Evolutionary conservation across 495 filamentous ascomycete species (phyloP).

Genomic region (Penicillium antarcticum): DNA sequence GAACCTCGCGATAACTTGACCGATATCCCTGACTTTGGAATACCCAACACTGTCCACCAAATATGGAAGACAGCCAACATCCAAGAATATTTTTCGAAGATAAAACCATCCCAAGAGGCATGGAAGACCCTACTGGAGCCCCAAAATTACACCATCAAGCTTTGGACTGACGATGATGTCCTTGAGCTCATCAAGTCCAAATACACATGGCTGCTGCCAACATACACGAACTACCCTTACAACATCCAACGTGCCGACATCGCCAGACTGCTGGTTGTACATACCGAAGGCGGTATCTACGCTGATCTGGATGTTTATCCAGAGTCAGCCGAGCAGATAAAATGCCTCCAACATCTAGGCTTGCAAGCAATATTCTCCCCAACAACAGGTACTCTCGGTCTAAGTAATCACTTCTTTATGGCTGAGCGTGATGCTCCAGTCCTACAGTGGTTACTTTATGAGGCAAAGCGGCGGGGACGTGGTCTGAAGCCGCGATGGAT

Average conservation of each 20-base stretch:
- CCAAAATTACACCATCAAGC: background rate
- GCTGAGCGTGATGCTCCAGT: background rate
- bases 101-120: background rate
- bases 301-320: constrained; percentile 8
- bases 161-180: background rate
- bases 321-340: background rate
- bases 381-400: constrained; percentile 1
- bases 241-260: constrained; percentile 6
- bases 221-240: background rate
- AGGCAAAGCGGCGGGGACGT: constrained; percentile 6
- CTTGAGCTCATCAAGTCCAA: background rate
- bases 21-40: background rate
- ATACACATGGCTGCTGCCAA: background rate
- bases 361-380: constrained; percentile 5
- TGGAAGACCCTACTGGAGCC: background rate
- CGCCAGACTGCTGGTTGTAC: constrained; percentile 1
- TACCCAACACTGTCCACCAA: background rate
- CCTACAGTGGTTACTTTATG: constrained; percentile 1
- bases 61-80: background rate
- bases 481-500: background rate
- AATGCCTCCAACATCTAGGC: background rate
- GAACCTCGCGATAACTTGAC: background rate
- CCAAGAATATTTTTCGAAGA: background rate
- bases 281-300: constrained; percentile 7
- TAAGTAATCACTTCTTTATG: constrained; percentile 4